Evolutionary conservation across 2,329 filamentous ascomycete species (phyloP).

Genomic region (Exophiala sp.): DNA sequence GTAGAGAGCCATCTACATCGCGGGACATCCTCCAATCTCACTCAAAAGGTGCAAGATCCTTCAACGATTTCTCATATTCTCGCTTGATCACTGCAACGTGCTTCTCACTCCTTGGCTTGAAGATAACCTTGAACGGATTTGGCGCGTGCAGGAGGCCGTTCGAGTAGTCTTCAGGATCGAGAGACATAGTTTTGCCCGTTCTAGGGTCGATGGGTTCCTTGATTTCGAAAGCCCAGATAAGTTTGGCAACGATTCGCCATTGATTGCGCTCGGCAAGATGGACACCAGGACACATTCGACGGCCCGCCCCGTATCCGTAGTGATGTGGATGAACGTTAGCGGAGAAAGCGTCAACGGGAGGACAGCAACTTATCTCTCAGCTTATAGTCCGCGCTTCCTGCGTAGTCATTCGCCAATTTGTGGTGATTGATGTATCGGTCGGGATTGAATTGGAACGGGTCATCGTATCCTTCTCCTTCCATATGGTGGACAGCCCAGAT

Average conservation of each 20-base stretch:
- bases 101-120: neutral
- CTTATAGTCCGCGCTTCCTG: conserved; percentile 3
- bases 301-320: conserved; percentile 25
- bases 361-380: conserved; percentile 4
- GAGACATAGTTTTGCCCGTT: conserved; percentile 24
- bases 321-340: conserved; percentile 1
- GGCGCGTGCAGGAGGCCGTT: conserved; percentile 1
- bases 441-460: conserved; percentile 39
- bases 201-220: neutral
- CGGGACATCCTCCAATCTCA: too few relatives aligned
- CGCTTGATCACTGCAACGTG: neutral
- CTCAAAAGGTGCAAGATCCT: too few relatives aligned
- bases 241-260: conserved; percentile 3
- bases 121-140: neutral
- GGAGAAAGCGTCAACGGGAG: neutral
- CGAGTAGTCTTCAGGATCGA: conserved; percentile 10
- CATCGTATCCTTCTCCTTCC: conserved; percentile 38
- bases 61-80: neutral
- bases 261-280: conserved; percentile 19
- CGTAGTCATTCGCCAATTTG: conserved; percentile 7
- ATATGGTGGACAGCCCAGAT: conserved; percentile 32
- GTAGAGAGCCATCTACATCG: too few relatives aligned
- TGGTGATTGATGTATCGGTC: conserved; percentile 45
- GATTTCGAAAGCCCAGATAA: conserved; percentile 12
- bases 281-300: conserved; percentile 27